A percentile compares a stretch with the other conserved stretches of the same genome.
Evolutionary conservation across 2,329 filamentous ascomycete genomes (phyloP).

Genomic region (Alternaria ventricosa): DNA sequence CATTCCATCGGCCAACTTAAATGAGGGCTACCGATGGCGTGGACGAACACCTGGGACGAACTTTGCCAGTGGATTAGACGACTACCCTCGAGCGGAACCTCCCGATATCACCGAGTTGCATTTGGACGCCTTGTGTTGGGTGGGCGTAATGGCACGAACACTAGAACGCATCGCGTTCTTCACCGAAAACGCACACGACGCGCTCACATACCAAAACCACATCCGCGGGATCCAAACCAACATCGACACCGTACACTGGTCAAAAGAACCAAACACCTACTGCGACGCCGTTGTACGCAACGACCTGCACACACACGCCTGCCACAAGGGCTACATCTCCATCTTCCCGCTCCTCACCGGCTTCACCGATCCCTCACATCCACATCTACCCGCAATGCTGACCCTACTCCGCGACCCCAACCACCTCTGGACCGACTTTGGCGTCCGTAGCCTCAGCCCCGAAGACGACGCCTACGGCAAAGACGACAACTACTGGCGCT

Average conservation of each 20-base stretch:
- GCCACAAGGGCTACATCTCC: constrained; percentile 93
- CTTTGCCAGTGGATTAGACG: constrained; percentile 88
- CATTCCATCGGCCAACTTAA: constrained; percentile 47
- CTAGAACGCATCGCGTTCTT: constrained; percentile 76
- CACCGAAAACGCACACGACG: constrained; percentile 76
- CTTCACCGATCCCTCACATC: constrained; percentile 73
- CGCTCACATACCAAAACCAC: constrained; percentile 70
- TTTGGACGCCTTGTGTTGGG: constrained; percentile 90
- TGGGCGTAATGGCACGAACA: constrained; percentile 88
- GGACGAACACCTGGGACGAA: constrained; percentile 83
- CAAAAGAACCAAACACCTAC: constrained; percentile 77
- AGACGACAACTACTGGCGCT: constrained; percentile 94
- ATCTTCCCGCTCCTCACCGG: constrained; percentile 89
- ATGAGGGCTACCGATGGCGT: constrained; percentile 91
- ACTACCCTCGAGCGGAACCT: constrained; percentile 89
- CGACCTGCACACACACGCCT: constrained; percentile 82
- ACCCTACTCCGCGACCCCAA: constrained; percentile 78
- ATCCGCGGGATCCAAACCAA: constrained; percentile 79
- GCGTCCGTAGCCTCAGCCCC: constrained; percentile 84
- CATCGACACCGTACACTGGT: constrained; percentile 90
- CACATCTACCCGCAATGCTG: constrained; percentile 74
- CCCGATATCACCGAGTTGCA: constrained; percentile 93
- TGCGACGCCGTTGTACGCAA: constrained; percentile 91
- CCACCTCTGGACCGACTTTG: constrained; percentile 84
- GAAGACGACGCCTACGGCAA: constrained; percentile 80